Conservation (phyloP, 83 land plant species). For the Diphasiastrum complanatum region DNA sequence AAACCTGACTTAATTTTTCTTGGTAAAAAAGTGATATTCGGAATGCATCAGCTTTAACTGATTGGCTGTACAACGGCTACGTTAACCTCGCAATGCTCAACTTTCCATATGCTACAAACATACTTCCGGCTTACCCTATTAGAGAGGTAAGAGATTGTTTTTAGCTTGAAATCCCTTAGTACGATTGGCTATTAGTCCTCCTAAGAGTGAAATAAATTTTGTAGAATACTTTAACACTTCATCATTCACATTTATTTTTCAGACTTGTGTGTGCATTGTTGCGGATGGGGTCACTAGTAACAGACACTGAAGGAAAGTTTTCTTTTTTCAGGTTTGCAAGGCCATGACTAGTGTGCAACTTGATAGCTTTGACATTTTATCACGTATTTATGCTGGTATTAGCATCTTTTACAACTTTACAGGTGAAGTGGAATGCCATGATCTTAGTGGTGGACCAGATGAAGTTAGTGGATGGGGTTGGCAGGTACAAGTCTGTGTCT, state of each 20-base stretch:
- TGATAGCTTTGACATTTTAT: conserved; percentile 40
- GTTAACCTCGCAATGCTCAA: conserved; percentile 79
- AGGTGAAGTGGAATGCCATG: conserved; percentile 63
- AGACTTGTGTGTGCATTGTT: background rate
- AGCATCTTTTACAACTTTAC: conserved; percentile 88
- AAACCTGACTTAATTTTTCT: conserved; percentile 1
- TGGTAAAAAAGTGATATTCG: conserved; percentile 31
- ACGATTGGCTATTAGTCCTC: too few relatives aligned
- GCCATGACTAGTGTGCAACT: conserved; percentile 52
- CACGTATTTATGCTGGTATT: conserved; percentile 57
- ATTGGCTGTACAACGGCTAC: conserved; percentile 75
- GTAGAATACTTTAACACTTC: too few relatives aligned
- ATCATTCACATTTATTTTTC: too few relatives aligned
- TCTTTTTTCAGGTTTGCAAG: conserved; percentile 60
- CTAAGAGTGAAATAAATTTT: too few relatives aligned
- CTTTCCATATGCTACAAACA: conserved; percentile 72
- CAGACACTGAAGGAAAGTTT: background rate
- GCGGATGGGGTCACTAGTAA: background rate
- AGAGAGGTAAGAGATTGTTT: conserved; percentile 47
- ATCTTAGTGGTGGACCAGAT: conserved; percentile 67
- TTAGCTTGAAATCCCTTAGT: background rate
- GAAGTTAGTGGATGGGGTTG: conserved; percentile 89
- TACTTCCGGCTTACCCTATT: conserved; percentile 82
- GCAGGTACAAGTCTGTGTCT: conserved; percentile 51
- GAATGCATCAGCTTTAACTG: conserved; percentile 41